These are phyloP conservation scores for Oryza punctata DNA, from an alignment of 176 grass and related monocot genomes.

Conservation along the genomic window DNA sequence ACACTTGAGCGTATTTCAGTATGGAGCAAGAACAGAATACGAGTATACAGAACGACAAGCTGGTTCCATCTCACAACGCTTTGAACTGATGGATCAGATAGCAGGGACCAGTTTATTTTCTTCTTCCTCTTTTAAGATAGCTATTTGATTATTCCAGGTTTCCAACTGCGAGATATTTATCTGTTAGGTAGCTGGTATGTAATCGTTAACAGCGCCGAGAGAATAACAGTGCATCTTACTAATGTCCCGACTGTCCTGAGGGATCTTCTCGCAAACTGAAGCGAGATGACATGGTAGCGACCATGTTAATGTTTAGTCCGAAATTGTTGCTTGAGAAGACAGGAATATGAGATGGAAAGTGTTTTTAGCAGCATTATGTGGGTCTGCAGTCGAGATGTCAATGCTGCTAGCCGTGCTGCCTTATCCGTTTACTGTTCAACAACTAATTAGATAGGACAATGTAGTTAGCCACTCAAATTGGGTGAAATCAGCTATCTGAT, in stretches of 20 bases:
- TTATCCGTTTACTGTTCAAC: background rate
- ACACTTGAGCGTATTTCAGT: no score
- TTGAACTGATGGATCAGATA: no score
- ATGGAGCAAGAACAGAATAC: no score
- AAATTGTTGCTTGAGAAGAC: conserved; percentile 14
- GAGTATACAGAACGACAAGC: no score
- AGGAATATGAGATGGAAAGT: background rate
- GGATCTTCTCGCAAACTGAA: background rate
- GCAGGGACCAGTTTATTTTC: no score
- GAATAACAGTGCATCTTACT: conserved; percentile 19
- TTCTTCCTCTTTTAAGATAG: background rate
- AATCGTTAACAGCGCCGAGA: background rate
- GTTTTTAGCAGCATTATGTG: background rate
- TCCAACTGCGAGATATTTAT: conserved; percentile 22
- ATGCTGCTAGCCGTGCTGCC: background rate
- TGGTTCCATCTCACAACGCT: no score
- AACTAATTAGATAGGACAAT: background rate
- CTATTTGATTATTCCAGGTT: background rate
- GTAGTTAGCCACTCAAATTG: background rate
- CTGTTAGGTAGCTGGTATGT: conserved; percentile 10
- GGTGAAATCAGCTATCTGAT: background rate
- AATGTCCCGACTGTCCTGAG: no score
- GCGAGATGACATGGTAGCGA: conserved; percentile 15
- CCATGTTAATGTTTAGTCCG: background rate
- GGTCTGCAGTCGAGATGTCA: background rate